Evolutionary conservation across 345 rosid genomes (phyloP).

Genomic region (Bruguiera parviflora): DNA sequence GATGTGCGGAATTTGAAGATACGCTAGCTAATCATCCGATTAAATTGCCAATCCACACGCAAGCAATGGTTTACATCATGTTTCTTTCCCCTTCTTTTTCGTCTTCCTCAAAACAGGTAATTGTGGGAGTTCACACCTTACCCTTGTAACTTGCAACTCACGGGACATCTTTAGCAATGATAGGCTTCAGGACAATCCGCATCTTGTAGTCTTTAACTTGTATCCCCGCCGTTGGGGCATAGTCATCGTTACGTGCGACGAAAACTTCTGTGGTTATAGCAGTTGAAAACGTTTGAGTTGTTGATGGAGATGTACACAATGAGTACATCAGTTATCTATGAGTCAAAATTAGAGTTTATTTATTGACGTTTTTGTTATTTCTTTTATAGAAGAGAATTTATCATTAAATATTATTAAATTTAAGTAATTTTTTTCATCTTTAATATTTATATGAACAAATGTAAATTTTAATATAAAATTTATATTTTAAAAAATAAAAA

Average conservation of each 20-base stretch:
- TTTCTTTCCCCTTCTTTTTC: not conserved
- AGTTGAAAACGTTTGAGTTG: not conserved
- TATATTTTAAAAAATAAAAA: too few species aligned
- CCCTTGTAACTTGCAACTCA: slow-evolving; percentile 4
- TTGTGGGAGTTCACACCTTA: slow-evolving; percentile 1
- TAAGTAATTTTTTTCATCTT: too few species aligned
- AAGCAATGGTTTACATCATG: not conserved
- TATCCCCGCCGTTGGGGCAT: slow-evolving; percentile 3
- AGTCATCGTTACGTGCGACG: not conserved
- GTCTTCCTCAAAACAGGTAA: not conserved
- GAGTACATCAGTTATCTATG: too few species aligned
- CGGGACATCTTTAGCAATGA: not conserved
- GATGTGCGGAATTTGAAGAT: too few species aligned
- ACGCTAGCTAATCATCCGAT: too few species aligned
- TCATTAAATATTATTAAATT: too few species aligned
- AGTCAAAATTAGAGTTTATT: too few species aligned
- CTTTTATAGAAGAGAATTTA: too few species aligned
- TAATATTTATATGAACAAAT: too few species aligned
- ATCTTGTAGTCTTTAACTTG: slow-evolving; percentile 2
- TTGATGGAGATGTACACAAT: not conserved
- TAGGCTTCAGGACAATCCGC: not conserved
- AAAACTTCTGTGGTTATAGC: not conserved
- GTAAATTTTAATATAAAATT: too few species aligned
- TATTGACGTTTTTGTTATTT: too few species aligned
- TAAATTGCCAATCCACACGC: too few species aligned